Conservation (phyloP, 75 land plant genomes). For the Chamaecyparis obtusa region DNA sequence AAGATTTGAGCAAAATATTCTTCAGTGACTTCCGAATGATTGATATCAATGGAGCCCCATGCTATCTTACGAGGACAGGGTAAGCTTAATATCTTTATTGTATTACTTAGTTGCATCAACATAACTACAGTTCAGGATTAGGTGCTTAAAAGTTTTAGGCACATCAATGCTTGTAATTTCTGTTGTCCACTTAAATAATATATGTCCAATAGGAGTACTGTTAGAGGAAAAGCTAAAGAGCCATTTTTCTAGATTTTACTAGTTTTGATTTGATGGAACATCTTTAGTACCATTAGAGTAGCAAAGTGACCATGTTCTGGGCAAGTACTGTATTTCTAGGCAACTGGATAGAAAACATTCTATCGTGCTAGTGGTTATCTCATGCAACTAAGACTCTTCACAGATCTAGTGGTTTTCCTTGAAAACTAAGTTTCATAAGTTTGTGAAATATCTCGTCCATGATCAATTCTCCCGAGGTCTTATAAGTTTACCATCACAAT, state of each 20-base stretch:
- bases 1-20: slow-evolving; percentile 86
- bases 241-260: neutral
- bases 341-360: neutral
- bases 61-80: slow-evolving; percentile 98
- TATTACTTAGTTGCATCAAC: neutral
- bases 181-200: neutral
- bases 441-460: neutral
- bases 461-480: neutral
- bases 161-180: neutral
- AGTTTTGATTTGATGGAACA: neutral
- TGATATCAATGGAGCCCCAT: slow-evolving; percentile 75
- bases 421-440: neutral
- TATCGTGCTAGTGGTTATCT: neutral
- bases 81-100: slow-evolving; percentile 25
- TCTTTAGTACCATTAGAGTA: neutral
- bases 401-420: neutral
- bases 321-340: neutral
- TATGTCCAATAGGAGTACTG: neutral
- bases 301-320: neutral
- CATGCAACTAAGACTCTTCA: neutral
- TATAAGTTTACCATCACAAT: neutral
- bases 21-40: slow-evolving; percentile 76
- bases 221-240: neutral
- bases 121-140: neutral
- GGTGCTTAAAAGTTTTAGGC: neutral